These are phyloP conservation scores for Alternaria ethzedia DNA, from an alignment of 2,329 filamentous ascomycete species.

Conservation along the genomic window DNA sequence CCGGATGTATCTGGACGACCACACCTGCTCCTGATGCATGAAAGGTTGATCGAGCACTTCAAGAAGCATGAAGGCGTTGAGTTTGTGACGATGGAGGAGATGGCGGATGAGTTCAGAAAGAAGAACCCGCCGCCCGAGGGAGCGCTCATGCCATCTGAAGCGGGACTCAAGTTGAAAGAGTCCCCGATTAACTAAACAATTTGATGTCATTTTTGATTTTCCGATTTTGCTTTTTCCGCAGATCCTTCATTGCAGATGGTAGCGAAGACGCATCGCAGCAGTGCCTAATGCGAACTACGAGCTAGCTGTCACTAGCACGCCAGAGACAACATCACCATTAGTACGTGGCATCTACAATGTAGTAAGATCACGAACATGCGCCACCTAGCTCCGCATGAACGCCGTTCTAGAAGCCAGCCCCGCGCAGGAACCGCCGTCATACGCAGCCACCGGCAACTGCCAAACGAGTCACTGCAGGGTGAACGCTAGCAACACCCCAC, in stretches of 20 bases:
- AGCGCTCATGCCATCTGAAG: slow-evolving; percentile 65
- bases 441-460: not conserved
- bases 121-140: slow-evolving; percentile 64
- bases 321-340: not conserved
- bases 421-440: not conserved
- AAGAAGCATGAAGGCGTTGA: slow-evolving; percentile 68
- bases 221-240: not conserved
- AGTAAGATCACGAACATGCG: not conserved
- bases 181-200: not conserved
- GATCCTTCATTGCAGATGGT: not conserved
- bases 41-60: slow-evolving; percentile 72
- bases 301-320: not conserved
- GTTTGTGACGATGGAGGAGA: slow-evolving; percentile 73
- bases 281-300: not conserved
- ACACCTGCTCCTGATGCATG: slow-evolving; percentile 75
- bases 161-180: slow-evolving; percentile 58
- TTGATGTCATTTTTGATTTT: not conserved
- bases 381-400: not conserved
- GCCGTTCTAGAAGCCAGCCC: not conserved
- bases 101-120: slow-evolving; percentile 74
- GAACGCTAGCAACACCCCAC: not conserved
- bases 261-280: not conserved
- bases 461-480: not conserved
- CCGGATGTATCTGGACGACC: slow-evolving; percentile 70
- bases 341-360: not conserved